Base-by-base conservation (phyloP, 805 yeast species). In the Wickerhamomyces hampshirensis region DNA sequence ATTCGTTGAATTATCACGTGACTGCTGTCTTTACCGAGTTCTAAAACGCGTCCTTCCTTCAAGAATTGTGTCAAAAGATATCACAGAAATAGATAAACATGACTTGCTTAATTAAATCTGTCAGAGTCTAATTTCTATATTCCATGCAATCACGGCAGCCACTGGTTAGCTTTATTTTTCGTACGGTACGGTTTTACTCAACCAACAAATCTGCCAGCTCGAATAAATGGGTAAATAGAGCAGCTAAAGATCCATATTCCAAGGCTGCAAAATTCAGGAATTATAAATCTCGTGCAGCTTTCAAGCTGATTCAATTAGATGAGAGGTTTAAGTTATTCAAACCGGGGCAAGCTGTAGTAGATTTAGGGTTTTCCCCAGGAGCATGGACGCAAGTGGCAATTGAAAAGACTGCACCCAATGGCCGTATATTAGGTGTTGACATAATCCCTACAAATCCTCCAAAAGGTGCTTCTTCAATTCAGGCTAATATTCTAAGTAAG, bases 361-460 rank as follows among this genome's bases (percentile, higher is more conserved):
- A 93, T 62, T 63, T 93, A 31, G 96, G 96, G 0, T 88, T 78
- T 57, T 95, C 96, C 0, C 96, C 96, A 0, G 96, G 96, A 0
- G 88, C 95, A 4, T 87, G 96, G 96, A 75, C 91, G 7, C 95
- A 87, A 55, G 89, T 86, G 1, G 89, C 91, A 0, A 61, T 72
- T 7, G 74, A 73, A 35, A 57, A 72, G 37, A 68, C 77, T 2
- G 51, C 58, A 14, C 69, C 70, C 1, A 53, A 62, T 2, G 81
- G 87, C 1, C 63, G 68, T 15, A 75, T 87, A 4, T 54, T 87
- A 10, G 96, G 96, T 5, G 84, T 88, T 9, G 96, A 93, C 60
- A 68, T 93, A 23, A 66, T 91, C 15, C 82, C 85, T 6, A 74
- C 80, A 35, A 68, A 71, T 13, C 96, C 97, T 0, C 95, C 96